Evolutionary conservation across 2,329 filamentous ascomycete species (phyloP), one percentile per base, ranked within the genome.

Genomic region (Alternaria sp.): DNA sequence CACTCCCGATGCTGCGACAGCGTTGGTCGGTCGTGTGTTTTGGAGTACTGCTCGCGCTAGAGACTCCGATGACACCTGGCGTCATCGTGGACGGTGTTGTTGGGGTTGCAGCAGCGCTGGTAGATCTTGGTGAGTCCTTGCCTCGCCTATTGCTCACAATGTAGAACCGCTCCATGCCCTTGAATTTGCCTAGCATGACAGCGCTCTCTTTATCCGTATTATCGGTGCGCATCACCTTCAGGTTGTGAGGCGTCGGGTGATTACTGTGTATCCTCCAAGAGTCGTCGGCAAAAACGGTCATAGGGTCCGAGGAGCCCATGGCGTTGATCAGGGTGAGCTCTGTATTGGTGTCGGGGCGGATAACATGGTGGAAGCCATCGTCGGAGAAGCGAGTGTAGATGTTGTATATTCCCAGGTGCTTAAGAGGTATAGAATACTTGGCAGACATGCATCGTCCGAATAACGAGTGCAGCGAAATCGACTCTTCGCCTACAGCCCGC

Each of bases 401-500:
- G 66, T 90, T 90, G 65, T 88, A 85, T 12, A 89, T 71, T 0
- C 82, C 83, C 4, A 89, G 59, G 54, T 84, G 85, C 66, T 82
- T 85, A 0, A 89, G 52, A 0, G 76, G 74, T 5, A 89, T 68
- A 1, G 77, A 77, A 56, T 84, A 80, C 51, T 82, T 83, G 1
- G 82, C 80, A 4, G 83, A 77, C 21, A 85, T 75, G 64, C 83
- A 85, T 55, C 85, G 86, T 19, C 86, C 85, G 67, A 90, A 89
- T 64, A 87, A 86, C 17, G 83, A 80, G 57, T 83, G 79, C 6
- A 89, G 73, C 49, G 81, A 83, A 23, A 88, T 82, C 50, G 85
- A 87, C 6, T 86, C 84, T 70, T 90, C 88, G 45, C 86, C 86
- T 32, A 79, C 82, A 36, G 85, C 83, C 23, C 87, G 82, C 86